Evolutionary conservation across 2,329 filamentous ascomycete species (phyloP).

Genomic region (Arthrobotrys entomopaga): DNA sequence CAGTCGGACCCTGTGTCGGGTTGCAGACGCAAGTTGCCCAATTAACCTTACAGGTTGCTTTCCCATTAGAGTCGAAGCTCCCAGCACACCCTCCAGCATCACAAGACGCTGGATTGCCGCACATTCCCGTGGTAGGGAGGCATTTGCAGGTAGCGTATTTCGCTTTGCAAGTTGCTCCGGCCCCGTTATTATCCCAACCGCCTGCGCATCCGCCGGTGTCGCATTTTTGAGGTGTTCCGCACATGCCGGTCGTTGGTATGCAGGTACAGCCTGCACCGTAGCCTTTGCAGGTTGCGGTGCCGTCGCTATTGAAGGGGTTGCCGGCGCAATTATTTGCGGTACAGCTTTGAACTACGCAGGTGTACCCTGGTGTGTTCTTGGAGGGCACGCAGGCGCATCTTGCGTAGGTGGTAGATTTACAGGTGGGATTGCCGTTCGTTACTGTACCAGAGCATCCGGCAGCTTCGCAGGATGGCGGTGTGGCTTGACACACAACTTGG

Average conservation of each 20-base stretch:
- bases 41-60: conserved; percentile 16
- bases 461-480: conserved; percentile 24
- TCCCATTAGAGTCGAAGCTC: conserved; percentile 14
- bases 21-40: conserved; percentile 8
- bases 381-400: conserved; percentile 28
- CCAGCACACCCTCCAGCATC: conserved; percentile 13
- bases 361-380: conserved; percentile 22
- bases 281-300: conserved; percentile 18
- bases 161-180: conserved; percentile 13
- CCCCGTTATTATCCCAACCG: not conserved
- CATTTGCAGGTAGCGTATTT: conserved; percentile 19
- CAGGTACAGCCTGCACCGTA: conserved; percentile 21
- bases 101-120: not conserved
- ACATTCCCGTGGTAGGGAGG: not conserved
- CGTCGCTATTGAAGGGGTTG: conserved; percentile 20
- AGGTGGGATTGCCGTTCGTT: conserved; percentile 22
- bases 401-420: conserved; percentile 24
- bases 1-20: conserved; percentile 6
- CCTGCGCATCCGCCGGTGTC: conserved; percentile 17
- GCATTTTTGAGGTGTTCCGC: conserved; percentile 15
- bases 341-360: conserved; percentile 14
- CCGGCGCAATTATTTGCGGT: conserved; percentile 18
- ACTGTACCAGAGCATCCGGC: conserved; percentile 22
- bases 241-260: conserved; percentile 19
- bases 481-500: conserved; percentile 7